Base-by-base conservation (phyloP, 2,329 filamentous ascomycete species). In the Phaeoacremonium minimum region DNA sequence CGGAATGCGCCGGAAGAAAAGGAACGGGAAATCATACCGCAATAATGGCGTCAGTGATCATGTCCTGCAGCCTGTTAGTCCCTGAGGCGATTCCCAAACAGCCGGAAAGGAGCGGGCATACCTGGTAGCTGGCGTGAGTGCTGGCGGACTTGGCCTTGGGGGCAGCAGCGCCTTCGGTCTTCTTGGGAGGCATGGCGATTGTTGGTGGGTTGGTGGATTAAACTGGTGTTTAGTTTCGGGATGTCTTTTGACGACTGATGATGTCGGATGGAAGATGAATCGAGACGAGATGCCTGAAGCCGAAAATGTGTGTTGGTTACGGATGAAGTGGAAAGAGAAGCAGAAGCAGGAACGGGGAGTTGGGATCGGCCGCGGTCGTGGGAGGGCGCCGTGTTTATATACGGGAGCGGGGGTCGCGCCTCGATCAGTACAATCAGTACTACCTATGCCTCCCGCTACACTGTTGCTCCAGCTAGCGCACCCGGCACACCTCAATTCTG, bases 31-130 rank as follows among this genome's bases (percentile, higher is more conserved):
- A 51, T 71, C 67, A 58, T 78, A 80, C 75, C 61, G 70, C 67
- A 55, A 77, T 59, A 55, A 80, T 80, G 37, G 73, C 75, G 56
- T 80, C 75, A 36, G 68, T 75, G 55, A 80, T 80, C 75, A 80
- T 80, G 53, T 77, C 75, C 75, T 80, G 42, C 22, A 44, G 22
- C 3, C 4, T 19, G 54, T 73, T 59, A 71, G 65, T 46, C 48
- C 32, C 34, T 38, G 40, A 39, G 40, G 30, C 33, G 33, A 42
- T 19, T 50, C 30, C 33, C 20, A 34, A 43, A 46, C 42, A 42
- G 14, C 47, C 19, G 36, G 33, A 31, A 41, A 18, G 3, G 15
- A 39, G 22, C 42, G 18, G 48, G 62, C 73, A 50, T 57, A 79
- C 75, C 71, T 79, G 75, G 62, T 80, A 80, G 46, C 71, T 73